Percentiles rank a stretch among this genome's conserved stretches.
These are phyloP conservation scores for Pichia insulana DNA, from an alignment of 805 yeast genomes.

Conservation along the genomic window DNA sequence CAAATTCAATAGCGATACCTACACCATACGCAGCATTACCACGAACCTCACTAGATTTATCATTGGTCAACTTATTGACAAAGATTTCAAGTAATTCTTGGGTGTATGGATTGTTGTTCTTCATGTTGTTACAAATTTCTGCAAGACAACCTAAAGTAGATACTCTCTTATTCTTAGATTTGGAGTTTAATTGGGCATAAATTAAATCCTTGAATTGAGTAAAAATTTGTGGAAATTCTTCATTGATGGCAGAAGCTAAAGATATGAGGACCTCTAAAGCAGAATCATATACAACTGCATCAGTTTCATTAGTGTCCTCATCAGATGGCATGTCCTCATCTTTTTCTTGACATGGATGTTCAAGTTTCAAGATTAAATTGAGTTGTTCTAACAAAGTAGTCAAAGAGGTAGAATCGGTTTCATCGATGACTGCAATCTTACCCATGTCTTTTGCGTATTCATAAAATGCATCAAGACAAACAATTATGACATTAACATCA, in stretches of 20 bases:
- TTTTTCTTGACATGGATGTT: conserved; percentile 80
- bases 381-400: conserved; percentile 65
- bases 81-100: conserved; percentile 66
- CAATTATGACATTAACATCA: conserved; percentile 73
- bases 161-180: conserved; percentile 67
- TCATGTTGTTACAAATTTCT: conserved; percentile 74
- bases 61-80: conserved; percentile 58
- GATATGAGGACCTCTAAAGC: conserved; percentile 79
- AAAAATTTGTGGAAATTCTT: conserved; percentile 66
- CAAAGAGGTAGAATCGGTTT: conserved; percentile 44
- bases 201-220: conserved; percentile 61
- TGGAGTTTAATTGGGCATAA: conserved; percentile 46
- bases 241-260: conserved; percentile 67
- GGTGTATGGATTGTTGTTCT: conserved; percentile 53
- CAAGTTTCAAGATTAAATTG: conserved; percentile 65
- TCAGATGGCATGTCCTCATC: conserved; percentile 27
- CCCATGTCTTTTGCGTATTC: conserved; percentile 68
- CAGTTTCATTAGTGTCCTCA: conserved; percentile 48
- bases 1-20: conserved; percentile 59
- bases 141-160: conserved; percentile 85
- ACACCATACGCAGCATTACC: conserved; percentile 95
- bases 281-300: conserved; percentile 70
- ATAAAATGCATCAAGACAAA: conserved; percentile 64
- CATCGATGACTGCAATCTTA: conserved; percentile 58
- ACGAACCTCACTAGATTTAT: conserved; percentile 78